Evolutionary conservation across 1,284 basidiomycete genomes (phyloP), one percentile per base, ranked within the genome.

Genomic region (Cryptococcus wingfieldii): DNA sequence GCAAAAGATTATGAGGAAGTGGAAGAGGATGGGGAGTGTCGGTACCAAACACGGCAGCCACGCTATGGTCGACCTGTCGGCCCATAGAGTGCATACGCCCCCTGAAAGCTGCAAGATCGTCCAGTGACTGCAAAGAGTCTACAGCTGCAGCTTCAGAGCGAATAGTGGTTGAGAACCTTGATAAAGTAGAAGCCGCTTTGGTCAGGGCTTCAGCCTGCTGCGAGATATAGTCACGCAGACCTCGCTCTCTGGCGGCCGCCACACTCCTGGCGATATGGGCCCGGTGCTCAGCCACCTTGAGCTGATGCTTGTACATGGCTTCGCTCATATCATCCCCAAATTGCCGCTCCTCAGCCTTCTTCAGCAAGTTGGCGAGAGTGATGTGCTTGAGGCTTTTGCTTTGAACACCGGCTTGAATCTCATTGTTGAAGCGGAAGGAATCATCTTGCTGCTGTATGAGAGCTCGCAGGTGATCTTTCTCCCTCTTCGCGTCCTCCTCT

Each of bases 321-420:
- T 85, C 85, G 8, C 41, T 42, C 12, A 62, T 38, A 31, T 60
- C 58, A 14, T 65, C 65, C 60, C 90, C 87, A 19, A 87, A 88
- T 54, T 82, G 84, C 48, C 89, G 81, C 69, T 91, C 87, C 49
- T 86, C 85, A 31, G 88, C 84, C 12, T 88, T 88, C 27, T 86
- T 84, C 62, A 96, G 82, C 34, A 87, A 86, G 9, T 87, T 88
- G 31, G 90, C 86, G 67, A 95, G 88, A 79, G 92, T 87, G 38
- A 85, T 84, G 50, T 81, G 82, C 13, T 89, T 85, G 68, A 90
- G 90, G 54, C 81, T 81, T 9, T 89, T 86, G 9, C 84, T 83
- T 64, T 84, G 82, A 18, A 90, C 73, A 44, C 85, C 83, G 39
- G 78, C 72, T 58, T 82, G 83, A 19, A 89, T 75, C 0, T 81